Evolutionary conservation across 1,284 basidiomycete genomes (phyloP).

Genomic region (Ustilago crameri): DNA sequence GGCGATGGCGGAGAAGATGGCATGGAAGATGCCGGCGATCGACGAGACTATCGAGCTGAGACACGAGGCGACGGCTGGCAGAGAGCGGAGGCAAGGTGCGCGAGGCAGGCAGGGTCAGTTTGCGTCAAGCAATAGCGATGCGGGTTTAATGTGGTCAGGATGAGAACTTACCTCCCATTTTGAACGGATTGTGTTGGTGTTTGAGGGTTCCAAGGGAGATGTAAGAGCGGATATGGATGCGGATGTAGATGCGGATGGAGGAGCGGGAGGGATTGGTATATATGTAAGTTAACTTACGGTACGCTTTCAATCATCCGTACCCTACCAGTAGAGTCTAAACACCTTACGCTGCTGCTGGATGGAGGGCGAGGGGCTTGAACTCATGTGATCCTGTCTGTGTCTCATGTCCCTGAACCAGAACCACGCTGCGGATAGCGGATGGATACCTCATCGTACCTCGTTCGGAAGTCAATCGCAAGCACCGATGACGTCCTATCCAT

Average conservation of each 20-base stretch:
- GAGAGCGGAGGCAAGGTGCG: background rate
- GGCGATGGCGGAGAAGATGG: slow-evolving; percentile 53
- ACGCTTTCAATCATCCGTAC: too few relatives aligned
- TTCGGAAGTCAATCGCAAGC: too few relatives aligned
- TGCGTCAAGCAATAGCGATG: too few relatives aligned
- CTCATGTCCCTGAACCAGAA: slow-evolving; percentile 8
- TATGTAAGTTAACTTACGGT: too few relatives aligned
- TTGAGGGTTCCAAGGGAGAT: background rate
- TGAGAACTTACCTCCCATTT: slow-evolving; percentile 24
- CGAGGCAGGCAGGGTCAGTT: too few relatives aligned
- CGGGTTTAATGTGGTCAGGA: background rate
- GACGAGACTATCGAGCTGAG: slow-evolving; percentile 47
- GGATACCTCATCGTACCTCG: too few relatives aligned
- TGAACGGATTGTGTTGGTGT: background rate
- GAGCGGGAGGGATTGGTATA: background rate
- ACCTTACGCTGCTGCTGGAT: too few relatives aligned
- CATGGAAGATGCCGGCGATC: slow-evolving; percentile 46
- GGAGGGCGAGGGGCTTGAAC: too few relatives aligned
- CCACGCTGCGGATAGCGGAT: too few relatives aligned
- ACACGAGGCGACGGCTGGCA: slow-evolving; percentile 50
- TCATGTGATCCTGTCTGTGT: slow-evolving; percentile 1
- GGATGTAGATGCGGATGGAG: background rate
- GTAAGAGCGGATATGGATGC: background rate
- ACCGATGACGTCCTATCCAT: too few relatives aligned
- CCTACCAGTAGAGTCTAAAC: too few relatives aligned